Evolutionary conservation across 2,329 filamentous ascomycete genomes (phyloP), one percentile per base, ranked within the genome.

Genomic region (Annulohypoxylon truncatum): DNA sequence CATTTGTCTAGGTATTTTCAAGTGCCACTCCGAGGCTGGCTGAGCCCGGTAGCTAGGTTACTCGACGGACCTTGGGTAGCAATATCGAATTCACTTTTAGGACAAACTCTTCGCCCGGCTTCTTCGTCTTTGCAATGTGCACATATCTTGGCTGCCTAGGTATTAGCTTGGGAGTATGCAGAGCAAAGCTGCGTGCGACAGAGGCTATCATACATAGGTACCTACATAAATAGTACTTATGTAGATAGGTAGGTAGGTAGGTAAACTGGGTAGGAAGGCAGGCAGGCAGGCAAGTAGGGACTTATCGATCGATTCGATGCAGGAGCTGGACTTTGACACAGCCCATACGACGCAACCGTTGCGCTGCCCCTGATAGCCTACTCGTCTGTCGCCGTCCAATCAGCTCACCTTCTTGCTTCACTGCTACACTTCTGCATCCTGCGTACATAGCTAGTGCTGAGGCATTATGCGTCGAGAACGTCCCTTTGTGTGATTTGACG

Each of bases 221-320:
- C 35, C 15, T 22, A 42, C 38, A 8, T n/a, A n/a, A n/a, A n/a
- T n/a, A n/a, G n/a, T n/a, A n/a, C n/a, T n/a, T n/a, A n/a, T n/a
- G n/a, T n/a, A n/a, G n/a, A n/a, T n/a, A n/a, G n/a, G n/a, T 8
- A 15, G 35, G 35, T 18, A 18, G 33, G 33, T 35, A 13, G 29
- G 29, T 31, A 31, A 9, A 9, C 29, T 31, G 29, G 4, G n/a
- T n/a, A n/a, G n/a, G n/a, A n/a, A n/a, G n/a, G n/a, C n/a, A n/a
- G n/a, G n/a, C n/a, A n/a, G n/a, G n/a, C n/a, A n/a, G 7, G 12
- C 8, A 33, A 10, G 8, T 18, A 31, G 13, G 22, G 10, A 24
- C 20, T 8, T 53, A 40, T 52, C 50, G 50, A 38, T 52, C 50
- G 50, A 52, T 52, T 52, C 20, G 6, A 35, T 52, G 50, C 50